Conservation (phyloP, 805 yeast genomes). For the Yamadazyma sp. region DNA sequence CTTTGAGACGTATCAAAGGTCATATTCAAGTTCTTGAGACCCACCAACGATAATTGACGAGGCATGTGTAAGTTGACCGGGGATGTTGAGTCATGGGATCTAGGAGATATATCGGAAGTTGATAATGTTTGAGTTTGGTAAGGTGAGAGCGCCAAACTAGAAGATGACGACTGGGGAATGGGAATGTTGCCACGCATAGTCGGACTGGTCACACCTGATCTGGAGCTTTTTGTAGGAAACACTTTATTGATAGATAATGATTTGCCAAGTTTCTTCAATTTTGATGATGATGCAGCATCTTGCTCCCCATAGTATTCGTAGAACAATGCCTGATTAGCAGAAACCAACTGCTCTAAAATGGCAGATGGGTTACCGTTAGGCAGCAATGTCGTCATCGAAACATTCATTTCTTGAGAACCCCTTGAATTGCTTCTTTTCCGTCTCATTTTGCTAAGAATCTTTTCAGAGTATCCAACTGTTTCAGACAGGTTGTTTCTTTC, state of each 20-base stretch:
- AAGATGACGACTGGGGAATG: conserved; percentile 3
- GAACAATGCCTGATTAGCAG: conserved; percentile 10
- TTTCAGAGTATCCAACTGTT: conserved; percentile 3
- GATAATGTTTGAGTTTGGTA: conserved; percentile 3
- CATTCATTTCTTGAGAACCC: neutral
- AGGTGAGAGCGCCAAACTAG: conserved; percentile 10
- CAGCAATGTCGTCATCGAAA: conserved; percentile 12
- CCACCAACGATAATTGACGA: conserved; percentile 30
- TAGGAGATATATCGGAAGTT: conserved; percentile 2
- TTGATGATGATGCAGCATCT: conserved; percentile 7
- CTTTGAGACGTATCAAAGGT: conserved; percentile 30
- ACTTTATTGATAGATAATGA: conserved; percentile 10
- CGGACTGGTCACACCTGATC: neutral
- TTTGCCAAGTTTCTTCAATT: conserved; percentile 14
- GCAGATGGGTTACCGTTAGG: conserved; percentile 12
- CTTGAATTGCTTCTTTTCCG: conserved; percentile 5
- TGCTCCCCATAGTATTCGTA: neutral
- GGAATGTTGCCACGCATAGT: neutral
- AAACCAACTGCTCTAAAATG: conserved; percentile 14
- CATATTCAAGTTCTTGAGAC: conserved; percentile 34
- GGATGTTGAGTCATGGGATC: conserved; percentile 10
- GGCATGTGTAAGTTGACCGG: conserved; percentile 26
- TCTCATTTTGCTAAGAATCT: conserved; percentile 4
- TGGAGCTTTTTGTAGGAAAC: conserved; percentile 1
- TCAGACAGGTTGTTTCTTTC: conserved; percentile 11